These are phyloP conservation scores for Phialemonium atrogriseum DNA, from an alignment of 2,329 filamentous ascomycete genomes.

Conservation along the genomic window DNA sequence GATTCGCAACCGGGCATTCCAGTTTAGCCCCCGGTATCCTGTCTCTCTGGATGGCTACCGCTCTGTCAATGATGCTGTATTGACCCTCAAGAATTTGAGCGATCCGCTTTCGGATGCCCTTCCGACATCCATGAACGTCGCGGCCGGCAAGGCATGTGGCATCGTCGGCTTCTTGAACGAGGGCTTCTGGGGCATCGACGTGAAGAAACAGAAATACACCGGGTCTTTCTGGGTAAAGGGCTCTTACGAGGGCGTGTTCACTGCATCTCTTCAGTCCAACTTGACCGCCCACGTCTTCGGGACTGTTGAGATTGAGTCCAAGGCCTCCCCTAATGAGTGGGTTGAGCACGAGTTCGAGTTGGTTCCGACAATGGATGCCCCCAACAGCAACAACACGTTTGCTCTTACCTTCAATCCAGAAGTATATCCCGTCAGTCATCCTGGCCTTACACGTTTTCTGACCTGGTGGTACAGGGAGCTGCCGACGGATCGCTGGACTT, in stretches of 20 bases:
- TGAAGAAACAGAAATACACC: conserved; percentile 36
- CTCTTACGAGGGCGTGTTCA: conserved; percentile 36
- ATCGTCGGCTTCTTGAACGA: conserved; percentile 41
- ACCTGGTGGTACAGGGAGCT: conserved; percentile 19
- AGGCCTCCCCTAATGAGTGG: conserved; percentile 32
- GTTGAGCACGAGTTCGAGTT: conserved; percentile 42
- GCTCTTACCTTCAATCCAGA: conserved; percentile 41
- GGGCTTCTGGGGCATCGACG: conserved; percentile 50
- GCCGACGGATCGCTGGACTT: conserved; percentile 40
- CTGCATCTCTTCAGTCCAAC: conserved; percentile 35
- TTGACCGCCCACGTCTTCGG: conserved; percentile 36
- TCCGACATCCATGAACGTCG: conserved; percentile 40
- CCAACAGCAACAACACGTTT: conserved; percentile 48
- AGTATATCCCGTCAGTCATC: conserved; percentile 12
- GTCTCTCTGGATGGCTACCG: conserved; percentile 37
- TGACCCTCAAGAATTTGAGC: conserved; percentile 37
- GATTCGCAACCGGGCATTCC: conserved; percentile 63
- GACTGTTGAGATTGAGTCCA: conserved; percentile 35
- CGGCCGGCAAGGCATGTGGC: conserved; percentile 17
- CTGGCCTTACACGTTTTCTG: conserved; percentile 2
- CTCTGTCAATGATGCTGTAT: conserved; percentile 29
- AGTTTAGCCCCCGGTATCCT: conserved; percentile 36
- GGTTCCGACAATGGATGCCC: conserved; percentile 33
- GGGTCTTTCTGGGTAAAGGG: conserved; percentile 47
- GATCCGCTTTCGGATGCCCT: conserved; percentile 44